Base-by-base conservation (phyloP, 176 grass and related monocot genomes). In the Olyra latifolia region DNA sequence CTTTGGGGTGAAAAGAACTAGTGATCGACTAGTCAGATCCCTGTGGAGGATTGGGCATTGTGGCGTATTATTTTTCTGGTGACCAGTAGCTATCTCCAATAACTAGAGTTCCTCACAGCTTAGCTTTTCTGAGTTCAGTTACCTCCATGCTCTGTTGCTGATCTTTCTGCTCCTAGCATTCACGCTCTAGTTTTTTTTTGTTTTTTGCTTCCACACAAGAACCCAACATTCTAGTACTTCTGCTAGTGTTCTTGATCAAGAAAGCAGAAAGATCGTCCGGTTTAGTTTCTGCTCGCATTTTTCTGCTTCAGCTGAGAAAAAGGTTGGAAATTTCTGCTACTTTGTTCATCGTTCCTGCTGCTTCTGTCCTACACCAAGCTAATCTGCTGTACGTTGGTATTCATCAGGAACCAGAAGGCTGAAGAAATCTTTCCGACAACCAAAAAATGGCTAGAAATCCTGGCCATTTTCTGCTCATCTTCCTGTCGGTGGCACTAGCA, bases 401-500 rank as follows among this genome's bases (percentile, higher is more conserved):
- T 44, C 54, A 7, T 72, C 3, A 53, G 30, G 54, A 35, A 74
- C 50, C 69, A 60, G 5, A 29, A 77, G 42, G 17, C 35, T 15
- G 48, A 20, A 52, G 59, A 38, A 66, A 45, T 80, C 42, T 44
- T 67, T 20, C 52, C 5, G 52, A 13, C 10, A 52, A 62, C 3
- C 0, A 15, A 71, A 43, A 1, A 66, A 89, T 89, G 83, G 66
- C 65, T 63, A 16, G 10, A 70, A 45, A 39, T 9, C 43, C 43
- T 42, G 40, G 54, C 25, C 77, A 65, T 66, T 15, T 71, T 71
- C 69, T 86, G 67, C 27, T 89, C 55, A 74, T 88, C 54, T 69
- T 93, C 66, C 56, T 99, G 55, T 89, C 86, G 29, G 41, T 89
- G 71, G 76, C 91, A 16, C 48, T 95, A 0, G 67, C 91, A 74